Conservation (phyloP, 1,284 basidiomycete species). For the Porphyrellus sp. region DNA sequence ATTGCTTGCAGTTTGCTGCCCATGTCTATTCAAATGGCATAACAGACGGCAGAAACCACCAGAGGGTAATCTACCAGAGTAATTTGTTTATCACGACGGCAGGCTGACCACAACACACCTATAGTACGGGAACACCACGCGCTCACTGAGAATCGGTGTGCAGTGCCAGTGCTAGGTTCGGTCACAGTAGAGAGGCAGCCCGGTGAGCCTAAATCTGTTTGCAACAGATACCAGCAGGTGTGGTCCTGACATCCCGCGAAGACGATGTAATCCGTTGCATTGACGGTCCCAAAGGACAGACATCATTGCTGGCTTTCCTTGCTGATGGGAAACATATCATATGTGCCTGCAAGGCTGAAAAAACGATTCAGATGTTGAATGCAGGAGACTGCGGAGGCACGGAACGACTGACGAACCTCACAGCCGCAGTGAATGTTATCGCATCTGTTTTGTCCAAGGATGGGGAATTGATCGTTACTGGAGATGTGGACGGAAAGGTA, state of each 20-base stretch:
- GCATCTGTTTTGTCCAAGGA: background rate
- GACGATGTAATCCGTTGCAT: background rate
- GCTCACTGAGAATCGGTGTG: background rate
- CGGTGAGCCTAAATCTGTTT: background rate
- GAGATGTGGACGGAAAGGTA: conserved; percentile 1
- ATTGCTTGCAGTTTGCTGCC: background rate
- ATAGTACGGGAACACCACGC: background rate
- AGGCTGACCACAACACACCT: too few species aligned
- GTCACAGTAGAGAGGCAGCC: background rate
- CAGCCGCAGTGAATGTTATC: background rate
- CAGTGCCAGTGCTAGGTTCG: background rate
- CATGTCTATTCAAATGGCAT: background rate
- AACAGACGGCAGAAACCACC: background rate
- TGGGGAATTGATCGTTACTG: background rate
- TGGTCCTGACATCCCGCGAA: background rate
- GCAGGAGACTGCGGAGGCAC: background rate
- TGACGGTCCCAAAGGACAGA: background rate
- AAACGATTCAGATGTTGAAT: background rate
- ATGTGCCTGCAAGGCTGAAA: background rate
- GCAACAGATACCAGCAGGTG: background rate
- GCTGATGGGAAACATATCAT: background rate
- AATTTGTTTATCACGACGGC: too few species aligned
- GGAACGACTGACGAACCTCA: background rate
- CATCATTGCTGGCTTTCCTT: background rate
- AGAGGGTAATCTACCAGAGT: background rate